These are phyloP conservation scores for Parsonsia alboflavescens DNA, from an alignment of 257 asterid species.

Conservation along the genomic window DNA sequence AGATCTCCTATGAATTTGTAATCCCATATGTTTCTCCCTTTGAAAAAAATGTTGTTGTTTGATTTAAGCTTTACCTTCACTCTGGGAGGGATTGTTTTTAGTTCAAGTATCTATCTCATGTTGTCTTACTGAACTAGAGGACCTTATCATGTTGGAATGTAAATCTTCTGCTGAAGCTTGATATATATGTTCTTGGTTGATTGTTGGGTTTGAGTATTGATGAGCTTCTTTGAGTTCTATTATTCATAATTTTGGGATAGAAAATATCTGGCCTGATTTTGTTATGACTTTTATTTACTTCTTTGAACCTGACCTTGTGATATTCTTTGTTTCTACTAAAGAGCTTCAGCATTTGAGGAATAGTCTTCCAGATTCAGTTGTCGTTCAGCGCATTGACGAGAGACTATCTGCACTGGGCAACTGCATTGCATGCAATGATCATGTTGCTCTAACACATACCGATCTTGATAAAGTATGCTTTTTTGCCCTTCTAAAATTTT, in stretches of 20 bases:
- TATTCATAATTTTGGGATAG: not conserved
- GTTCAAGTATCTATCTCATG: not conserved
- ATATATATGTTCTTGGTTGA: not conserved
- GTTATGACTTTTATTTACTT: not conserved
- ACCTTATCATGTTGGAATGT: not conserved
- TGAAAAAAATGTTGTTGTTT: not conserved
- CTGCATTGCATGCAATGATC: constrained; percentile 90
- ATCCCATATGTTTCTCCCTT: not conserved
- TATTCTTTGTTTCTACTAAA: constrained; percentile 18
- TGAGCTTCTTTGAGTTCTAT: not conserved
- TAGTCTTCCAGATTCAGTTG: constrained; percentile 79
- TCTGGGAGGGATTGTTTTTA: not conserved
- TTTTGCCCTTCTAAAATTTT: constrained; percentile 3
- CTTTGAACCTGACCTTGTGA: constrained; percentile 10
- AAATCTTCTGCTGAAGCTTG: not conserved
- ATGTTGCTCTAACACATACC: constrained; percentile 89
- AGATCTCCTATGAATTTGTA: not conserved
- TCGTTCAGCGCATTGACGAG: constrained; percentile 92
- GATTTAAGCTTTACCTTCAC: not conserved
- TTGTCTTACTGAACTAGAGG: not conserved
- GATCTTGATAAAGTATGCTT: constrained; percentile 69
- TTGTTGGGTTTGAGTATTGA: not conserved
- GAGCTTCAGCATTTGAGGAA: constrained; percentile 90
- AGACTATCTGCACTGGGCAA: constrained; percentile 85
- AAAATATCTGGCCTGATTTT: not conserved